Conservation (phyloP, 1,139 yeast species). For the Candida buenavistaensis region DNA sequence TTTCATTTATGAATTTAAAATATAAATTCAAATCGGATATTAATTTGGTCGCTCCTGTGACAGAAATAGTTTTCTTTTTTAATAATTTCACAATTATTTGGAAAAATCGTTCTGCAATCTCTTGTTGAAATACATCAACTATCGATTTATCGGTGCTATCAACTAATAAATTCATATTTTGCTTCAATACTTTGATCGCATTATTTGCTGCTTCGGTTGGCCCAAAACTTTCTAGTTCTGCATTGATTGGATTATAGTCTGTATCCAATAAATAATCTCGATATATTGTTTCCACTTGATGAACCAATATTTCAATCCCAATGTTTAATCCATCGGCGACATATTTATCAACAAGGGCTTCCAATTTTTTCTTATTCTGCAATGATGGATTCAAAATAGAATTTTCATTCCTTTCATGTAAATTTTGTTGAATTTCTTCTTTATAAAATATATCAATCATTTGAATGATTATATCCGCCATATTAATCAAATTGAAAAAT, state of each 20-base stretch:
- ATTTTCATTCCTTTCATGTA: conserved; percentile 63
- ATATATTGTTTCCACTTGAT: conserved; percentile 57
- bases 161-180: conserved; percentile 72
- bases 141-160: conserved; percentile 88
- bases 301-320: conserved; percentile 85
- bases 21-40: conserved; percentile 75
- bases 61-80: conserved; percentile 67
- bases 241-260: conserved; percentile 35
- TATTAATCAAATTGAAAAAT: conserved; percentile 86
- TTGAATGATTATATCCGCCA: conserved; percentile 90
- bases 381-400: conserved; percentile 81
- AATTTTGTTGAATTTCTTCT: conserved; percentile 69
- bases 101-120: conserved; percentile 85
- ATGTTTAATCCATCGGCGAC: conserved; percentile 92
- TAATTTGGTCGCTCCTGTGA: conserved; percentile 78
- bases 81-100: conserved; percentile 73
- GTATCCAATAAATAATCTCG: conserved; percentile 24
- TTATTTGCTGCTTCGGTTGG: conserved; percentile 72
- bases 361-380: conserved; percentile 78
- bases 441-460: conserved; percentile 90
- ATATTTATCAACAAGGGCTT: conserved; percentile 75
- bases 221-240: conserved; percentile 31
- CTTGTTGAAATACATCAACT: conserved; percentile 91
- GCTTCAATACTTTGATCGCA: conserved; percentile 60
- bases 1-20: conserved; percentile 63